A percentile compares a stretch with the other conserved stretches of the same genome.
These are phyloP conservation scores for Hygrocybe coccinea DNA, from an alignment of 768 basidiomycete genomes.

Conservation along the genomic window DNA sequence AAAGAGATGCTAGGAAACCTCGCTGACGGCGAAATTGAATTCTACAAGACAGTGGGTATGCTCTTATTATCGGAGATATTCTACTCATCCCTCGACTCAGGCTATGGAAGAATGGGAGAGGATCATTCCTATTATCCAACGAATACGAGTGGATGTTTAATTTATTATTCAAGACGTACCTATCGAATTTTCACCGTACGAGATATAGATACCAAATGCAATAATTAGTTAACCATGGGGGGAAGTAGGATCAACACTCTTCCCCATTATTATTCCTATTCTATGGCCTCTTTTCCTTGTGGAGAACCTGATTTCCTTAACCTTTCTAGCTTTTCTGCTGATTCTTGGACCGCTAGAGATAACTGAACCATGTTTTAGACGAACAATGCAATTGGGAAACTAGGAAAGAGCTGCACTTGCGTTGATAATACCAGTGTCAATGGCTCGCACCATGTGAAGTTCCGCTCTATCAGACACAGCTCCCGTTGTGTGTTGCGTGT, in stretches of 20 bases:
- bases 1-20: slow-evolving; percentile 87
- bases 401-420: slow-evolving; percentile 35
- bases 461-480: slow-evolving; percentile 63
- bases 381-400: neutral
- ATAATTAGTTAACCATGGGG: neutral
- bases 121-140: slow-evolving; percentile 88
- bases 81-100: slow-evolving; percentile 30
- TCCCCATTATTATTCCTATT: neutral
- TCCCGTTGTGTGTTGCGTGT: slow-evolving; percentile 60
- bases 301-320: neutral
- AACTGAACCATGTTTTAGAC: slow-evolving; percentile 40
- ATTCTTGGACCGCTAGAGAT: slow-evolving; percentile 76
- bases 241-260: neutral
- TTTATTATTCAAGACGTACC: slow-evolving; percentile 1
- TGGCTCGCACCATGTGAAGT: slow-evolving; percentile 69
- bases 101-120: slow-evolving; percentile 98
- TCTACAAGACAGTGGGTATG: slow-evolving; percentile 73
- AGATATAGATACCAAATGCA: slow-evolving; percentile 1
- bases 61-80: neutral
- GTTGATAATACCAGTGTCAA: slow-evolving; percentile 80
- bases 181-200: neutral
- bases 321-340: slow-evolving; percentile 53
- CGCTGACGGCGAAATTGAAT: slow-evolving; percentile 93
- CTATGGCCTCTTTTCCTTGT: neutral
- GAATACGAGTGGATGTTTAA: slow-evolving; percentile 89